Percentiles rank a stretch among this genome's conserved stretches.
Conservation (phyloP, 257 asterid genomes). For the Rehmannia glutinosa region DNA sequence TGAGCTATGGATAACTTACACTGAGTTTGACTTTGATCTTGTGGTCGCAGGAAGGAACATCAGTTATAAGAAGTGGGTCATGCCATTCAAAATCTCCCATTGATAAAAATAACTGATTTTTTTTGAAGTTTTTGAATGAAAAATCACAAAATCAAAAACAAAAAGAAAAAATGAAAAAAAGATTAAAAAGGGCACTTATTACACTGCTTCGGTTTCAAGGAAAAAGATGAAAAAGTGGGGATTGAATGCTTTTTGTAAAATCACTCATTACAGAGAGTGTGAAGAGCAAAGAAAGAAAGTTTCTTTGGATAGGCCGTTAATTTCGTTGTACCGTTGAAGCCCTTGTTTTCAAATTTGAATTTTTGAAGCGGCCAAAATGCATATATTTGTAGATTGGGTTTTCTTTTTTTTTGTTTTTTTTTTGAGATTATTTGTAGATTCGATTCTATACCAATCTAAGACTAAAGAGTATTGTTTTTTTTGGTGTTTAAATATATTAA, state of each 20-base stretch:
- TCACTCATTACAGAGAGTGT: slow-evolving; percentile 23
- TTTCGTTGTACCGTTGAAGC: slow-evolving; percentile 53
- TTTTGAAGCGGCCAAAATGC: slow-evolving; percentile 22
- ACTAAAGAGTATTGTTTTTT: no score
- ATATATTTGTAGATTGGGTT: background rate
- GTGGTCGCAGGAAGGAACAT: slow-evolving; percentile 46
- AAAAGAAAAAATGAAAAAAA: background rate
- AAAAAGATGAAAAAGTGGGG: slow-evolving; percentile 33
- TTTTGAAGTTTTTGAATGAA: slow-evolving; percentile 40
- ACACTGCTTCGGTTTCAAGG: slow-evolving; percentile 22
- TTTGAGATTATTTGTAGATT: background rate
- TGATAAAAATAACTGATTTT: slow-evolving; percentile 32
- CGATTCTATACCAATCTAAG: no score
- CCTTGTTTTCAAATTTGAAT: slow-evolving; percentile 57
- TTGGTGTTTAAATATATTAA: no score
- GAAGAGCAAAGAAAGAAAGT: slow-evolving; percentile 17
- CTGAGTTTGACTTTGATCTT: slow-evolving; percentile 28
- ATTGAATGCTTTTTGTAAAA: slow-evolving; percentile 29
- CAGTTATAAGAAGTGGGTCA: slow-evolving; percentile 79
- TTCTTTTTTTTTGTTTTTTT: background rate
- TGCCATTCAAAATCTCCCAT: slow-evolving; percentile 59
- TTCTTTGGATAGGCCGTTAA: slow-evolving; percentile 42
- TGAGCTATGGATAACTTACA: slow-evolving; percentile 30
- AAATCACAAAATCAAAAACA: slow-evolving; percentile 12
- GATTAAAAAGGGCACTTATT: slow-evolving; percentile 19